phyloP scores from a whole-genome alignment of 2,329 filamentous ascomycete genomes.

The Penicillium sp. region DNA sequence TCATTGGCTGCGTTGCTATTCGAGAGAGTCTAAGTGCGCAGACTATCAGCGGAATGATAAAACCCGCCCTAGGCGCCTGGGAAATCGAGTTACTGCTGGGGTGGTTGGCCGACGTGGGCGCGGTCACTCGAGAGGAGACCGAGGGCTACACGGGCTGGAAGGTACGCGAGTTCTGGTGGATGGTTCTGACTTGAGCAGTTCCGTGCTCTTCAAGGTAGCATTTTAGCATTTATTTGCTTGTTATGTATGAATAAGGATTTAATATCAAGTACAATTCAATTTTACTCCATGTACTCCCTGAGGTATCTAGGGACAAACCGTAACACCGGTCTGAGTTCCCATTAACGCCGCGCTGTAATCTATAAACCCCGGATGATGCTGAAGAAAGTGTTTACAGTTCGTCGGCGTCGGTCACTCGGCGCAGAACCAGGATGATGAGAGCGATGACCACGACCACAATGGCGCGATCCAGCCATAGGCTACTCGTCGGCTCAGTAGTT shows the following conservation, averaged over 20 bases:
- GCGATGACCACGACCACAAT: conserved; percentile 72
- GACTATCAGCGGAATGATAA: conserved; percentile 38
- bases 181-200: conserved; percentile 26
- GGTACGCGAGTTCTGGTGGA: conserved; percentile 44
- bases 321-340: not conserved
- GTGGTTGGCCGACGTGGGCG: conserved; percentile 38
- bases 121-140: conserved; percentile 12
- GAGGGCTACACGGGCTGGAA: conserved; percentile 27
- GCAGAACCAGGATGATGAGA: conserved; percentile 66
- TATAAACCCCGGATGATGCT: not conserved
- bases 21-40: conserved; percentile 40
- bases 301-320: not conserved
- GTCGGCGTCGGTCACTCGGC: conserved; percentile 40
- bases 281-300: not conserved
- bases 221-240: too few species aligned
- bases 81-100: conserved; percentile 42
- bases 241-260: not conserved
- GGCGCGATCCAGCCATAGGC: conserved; percentile 75
- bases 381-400: conserved; percentile 15
- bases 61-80: conserved; percentile 42
- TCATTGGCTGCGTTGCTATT: conserved; percentile 43
- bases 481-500: conserved; percentile 41
- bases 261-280: not conserved
- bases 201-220: not conserved
- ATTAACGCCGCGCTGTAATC: conserved; percentile 1